Evolutionary conservation across 306 rosid genomes (phyloP), one percentile per base, ranked within the genome.

Genomic region (Casuarina cunninghamiana): DNA sequence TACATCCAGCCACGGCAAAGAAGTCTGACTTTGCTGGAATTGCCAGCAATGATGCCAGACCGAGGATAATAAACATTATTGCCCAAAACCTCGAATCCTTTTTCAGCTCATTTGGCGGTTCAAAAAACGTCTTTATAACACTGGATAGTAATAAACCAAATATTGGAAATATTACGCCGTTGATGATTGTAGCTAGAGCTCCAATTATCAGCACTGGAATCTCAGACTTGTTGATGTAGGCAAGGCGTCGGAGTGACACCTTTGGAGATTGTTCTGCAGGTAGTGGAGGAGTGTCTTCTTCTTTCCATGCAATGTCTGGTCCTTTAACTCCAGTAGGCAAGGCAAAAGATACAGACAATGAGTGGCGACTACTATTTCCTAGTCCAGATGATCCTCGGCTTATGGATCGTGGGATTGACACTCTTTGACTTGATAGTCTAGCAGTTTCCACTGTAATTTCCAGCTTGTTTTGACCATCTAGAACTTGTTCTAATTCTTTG

Each of bases 171-270:
- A 21, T 21, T 21, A 21, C 26, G 1, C 84, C 84, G 17, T 70
- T 58, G 6, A 49, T 42, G 42, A n/a, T 72, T 55, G 80, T 72
- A 48, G 80, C 84, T 57, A 75, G 2, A 19, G 73, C 2, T 19
- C 84, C 84, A n/a, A 69, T 2, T 17, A 80, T 37, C 11, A 80
- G 51, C 17, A 80, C 73, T 16, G 76, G 79, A 43, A 75, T 69
- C 60, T 75, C 80, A 2, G 84, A 72, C 77, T 75, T 80, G 71
- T 80, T 80, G 6, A 75, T 57, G 63, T 13, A 55, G n/a, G 76
- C 79, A 6, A 80, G 75, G 32, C 77, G 76, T 3, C 71, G 46
- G 16, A 80, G 65, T 15, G 80, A 16, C 11, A 50, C 84, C 9
- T 57, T 32, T 41, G 55, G 72, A 26, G 21, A n/a, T 44, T 3